Evolutionary conservation across 1,139 yeast genomes (phyloP).

Genomic region (Williopsis jadinii): DNA sequence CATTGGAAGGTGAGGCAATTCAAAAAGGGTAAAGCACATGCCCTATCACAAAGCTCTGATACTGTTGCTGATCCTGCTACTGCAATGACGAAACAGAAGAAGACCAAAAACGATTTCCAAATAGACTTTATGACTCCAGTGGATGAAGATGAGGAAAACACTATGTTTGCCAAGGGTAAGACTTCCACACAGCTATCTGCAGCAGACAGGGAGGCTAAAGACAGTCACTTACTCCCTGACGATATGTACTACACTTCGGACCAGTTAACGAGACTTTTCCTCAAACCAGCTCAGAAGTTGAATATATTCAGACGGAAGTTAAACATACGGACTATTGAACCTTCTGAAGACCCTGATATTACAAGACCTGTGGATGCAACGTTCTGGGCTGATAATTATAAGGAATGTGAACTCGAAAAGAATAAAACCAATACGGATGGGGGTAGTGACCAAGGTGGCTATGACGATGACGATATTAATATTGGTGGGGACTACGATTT

Average conservation of each 20-base stretch:
- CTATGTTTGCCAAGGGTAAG: slow-evolving; percentile 45
- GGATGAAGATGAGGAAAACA: slow-evolving; percentile 33
- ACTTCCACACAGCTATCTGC: slow-evolving; percentile 36
- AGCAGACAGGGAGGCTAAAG: slow-evolving; percentile 33
- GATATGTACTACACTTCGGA: slow-evolving; percentile 71
- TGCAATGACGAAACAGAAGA: slow-evolving; percentile 15
- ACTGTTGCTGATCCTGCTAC: slow-evolving; percentile 11
- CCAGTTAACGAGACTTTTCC: slow-evolving; percentile 58
- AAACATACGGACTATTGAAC: slow-evolving; percentile 1
- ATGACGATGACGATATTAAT: slow-evolving; percentile 21
- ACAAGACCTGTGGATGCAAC: slow-evolving; percentile 49
- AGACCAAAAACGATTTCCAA: slow-evolving; percentile 29
- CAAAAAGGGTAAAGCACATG: slow-evolving; percentile 25
- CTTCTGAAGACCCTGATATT: slow-evolving; percentile 12
- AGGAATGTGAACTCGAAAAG: slow-evolving; percentile 30
- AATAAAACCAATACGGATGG: slow-evolving; percentile 9
- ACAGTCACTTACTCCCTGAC: slow-evolving; percentile 55
- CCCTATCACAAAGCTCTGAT: no score
- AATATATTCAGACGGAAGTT: slow-evolving; percentile 24
- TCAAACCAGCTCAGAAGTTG: slow-evolving; percentile 49
- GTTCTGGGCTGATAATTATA: slow-evolving; percentile 68
- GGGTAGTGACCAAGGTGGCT: slow-evolving; percentile 23
- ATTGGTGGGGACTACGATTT: slow-evolving; percentile 27
- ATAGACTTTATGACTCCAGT: slow-evolving; percentile 45
- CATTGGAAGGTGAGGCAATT: slow-evolving; percentile 82